These are phyloP conservation scores for Saccharomycopsis fibuligera DNA, from an alignment of 805 yeast species.

Conservation along the genomic window DNA sequence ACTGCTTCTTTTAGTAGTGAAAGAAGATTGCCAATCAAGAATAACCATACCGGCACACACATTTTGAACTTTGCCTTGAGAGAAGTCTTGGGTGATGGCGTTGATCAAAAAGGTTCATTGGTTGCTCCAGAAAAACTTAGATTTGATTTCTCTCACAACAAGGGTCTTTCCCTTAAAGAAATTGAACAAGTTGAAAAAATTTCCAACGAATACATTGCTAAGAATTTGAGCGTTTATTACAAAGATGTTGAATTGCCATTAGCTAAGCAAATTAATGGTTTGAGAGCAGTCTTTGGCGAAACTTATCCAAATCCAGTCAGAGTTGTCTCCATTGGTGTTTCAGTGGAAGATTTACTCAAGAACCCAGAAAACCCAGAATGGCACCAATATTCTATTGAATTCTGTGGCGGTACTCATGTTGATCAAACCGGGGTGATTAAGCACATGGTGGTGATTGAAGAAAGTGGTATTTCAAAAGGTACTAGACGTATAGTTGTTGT, in stretches of 20 bases:
- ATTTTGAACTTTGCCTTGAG: conserved; percentile 84
- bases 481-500: conserved; percentile 97
- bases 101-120: conserved; percentile 94
- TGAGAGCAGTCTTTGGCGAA: conserved; percentile 98
- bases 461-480: conserved; percentile 97
- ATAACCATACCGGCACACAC: conserved; percentile 98
- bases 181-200: conserved; percentile 69
- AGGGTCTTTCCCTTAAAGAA: conserved; percentile 68
- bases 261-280: conserved; percentile 74
- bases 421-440: conserved; percentile 88
- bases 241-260: conserved; percentile 70
- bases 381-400: conserved; percentile 77
- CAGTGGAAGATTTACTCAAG: conserved; percentile 73
- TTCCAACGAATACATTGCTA: conserved; percentile 63
- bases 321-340: conserved; percentile 91
- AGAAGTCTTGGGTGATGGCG: conserved; percentile 76
- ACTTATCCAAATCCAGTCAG: conserved; percentile 98
- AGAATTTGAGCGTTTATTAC: conserved; percentile 67
- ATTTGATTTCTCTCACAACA: conserved; percentile 93
- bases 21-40: conserved; percentile 94
- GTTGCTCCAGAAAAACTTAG: conserved; percentile 94
- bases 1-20: conserved; percentile 87
- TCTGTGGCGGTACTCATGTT: conserved; percentile 99
- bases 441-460: conserved; percentile 85
- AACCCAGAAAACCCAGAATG: conserved; percentile 71